Conservation (phyloP, 2,329 filamentous ascomycete genomes). For the Colletotrichum musicola region DNA sequence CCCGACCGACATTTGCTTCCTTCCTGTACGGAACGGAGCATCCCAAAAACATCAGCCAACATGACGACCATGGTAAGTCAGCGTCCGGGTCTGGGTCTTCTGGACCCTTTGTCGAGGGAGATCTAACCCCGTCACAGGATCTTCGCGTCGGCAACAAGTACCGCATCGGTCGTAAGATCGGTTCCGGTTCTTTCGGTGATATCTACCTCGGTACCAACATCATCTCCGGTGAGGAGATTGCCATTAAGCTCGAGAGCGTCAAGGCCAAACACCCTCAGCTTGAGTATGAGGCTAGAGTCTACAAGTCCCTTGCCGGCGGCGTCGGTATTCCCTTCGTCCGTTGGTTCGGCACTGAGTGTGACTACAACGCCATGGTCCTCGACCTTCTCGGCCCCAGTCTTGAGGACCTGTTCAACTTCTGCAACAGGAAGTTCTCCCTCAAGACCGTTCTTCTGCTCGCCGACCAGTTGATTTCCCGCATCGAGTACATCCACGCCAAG, state of each 20-base stretch:
- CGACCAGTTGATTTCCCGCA: slow-evolving; percentile 98
- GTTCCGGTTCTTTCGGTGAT: slow-evolving; percentile 96
- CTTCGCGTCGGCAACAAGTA: slow-evolving; percentile 99
- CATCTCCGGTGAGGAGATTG: slow-evolving; percentile 99
- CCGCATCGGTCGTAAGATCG: slow-evolving; percentile 99
- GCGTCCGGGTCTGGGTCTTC: no score
- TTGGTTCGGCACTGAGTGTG: slow-evolving; percentile 99
- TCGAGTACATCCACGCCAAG: slow-evolving; percentile 99
- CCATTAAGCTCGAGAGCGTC: slow-evolving; percentile 99
- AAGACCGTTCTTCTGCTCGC: slow-evolving; percentile 98
- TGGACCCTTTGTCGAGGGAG: no score
- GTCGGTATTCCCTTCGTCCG: slow-evolving; percentile 98
- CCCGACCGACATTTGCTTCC: slow-evolving; percentile 6
- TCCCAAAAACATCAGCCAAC: slow-evolving; percentile 43
- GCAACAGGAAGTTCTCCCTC: slow-evolving; percentile 99
- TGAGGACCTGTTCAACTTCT: slow-evolving; percentile 99
- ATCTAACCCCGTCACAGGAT: slow-evolving; percentile 72
- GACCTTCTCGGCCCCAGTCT: slow-evolving; percentile 95
- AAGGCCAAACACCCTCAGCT: slow-evolving; percentile 99
- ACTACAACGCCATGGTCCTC: slow-evolving; percentile 99
- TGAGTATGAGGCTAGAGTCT: slow-evolving; percentile 97
- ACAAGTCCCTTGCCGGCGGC: slow-evolving; percentile 90
- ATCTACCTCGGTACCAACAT: slow-evolving; percentile 99
- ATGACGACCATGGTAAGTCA: slow-evolving; percentile 67
- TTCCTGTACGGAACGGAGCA: slow-evolving; percentile 38